These are phyloP conservation scores for Malassezia pachydermatis DNA, from an alignment of 1,284 basidiomycete species.

Conservation along the genomic window DNA sequence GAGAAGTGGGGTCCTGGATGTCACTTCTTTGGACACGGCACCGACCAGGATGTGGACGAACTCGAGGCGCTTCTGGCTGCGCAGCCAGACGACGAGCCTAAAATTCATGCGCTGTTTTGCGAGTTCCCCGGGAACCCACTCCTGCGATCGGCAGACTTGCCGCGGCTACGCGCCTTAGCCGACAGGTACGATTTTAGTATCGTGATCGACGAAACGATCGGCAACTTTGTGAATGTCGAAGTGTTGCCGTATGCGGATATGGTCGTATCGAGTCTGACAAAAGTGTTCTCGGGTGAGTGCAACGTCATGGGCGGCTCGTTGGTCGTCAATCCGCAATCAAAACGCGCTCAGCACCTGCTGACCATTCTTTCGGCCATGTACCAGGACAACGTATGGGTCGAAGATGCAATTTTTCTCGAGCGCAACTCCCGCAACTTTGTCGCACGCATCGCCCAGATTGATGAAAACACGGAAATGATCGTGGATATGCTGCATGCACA, in stretches of 20 bases:
- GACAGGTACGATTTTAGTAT: slow-evolving; percentile 80
- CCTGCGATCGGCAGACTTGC: slow-evolving; percentile 69
- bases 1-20: slow-evolving; percentile 95
- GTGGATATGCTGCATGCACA: slow-evolving; percentile 60
- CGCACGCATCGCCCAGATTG: slow-evolving; percentile 65
- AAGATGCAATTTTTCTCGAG: slow-evolving; percentile 94
- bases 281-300: slow-evolving; percentile 86
- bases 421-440: slow-evolving; percentile 90
- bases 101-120: slow-evolving; percentile 54
- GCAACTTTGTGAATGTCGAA: slow-evolving; percentile 91
- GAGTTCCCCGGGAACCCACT: slow-evolving; percentile 94
- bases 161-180: slow-evolving; percentile 67
- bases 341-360: slow-evolving; percentile 62
- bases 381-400: slow-evolving; percentile 78
- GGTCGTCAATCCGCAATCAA: slow-evolving; percentile 64
- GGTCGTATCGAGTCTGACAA: slow-evolving; percentile 84
- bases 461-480: slow-evolving; percentile 70
- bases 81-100: slow-evolving; percentile 47
- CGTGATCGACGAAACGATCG: slow-evolving; percentile 89
- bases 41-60: slow-evolving; percentile 64
- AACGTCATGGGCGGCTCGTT: slow-evolving; percentile 86
- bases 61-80: slow-evolving; percentile 60
- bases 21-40: slow-evolving; percentile 75
- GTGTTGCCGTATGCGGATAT: slow-evolving; percentile 81
- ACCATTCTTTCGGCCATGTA: slow-evolving; percentile 57